phyloP scores from a whole-genome alignment of 2,329 filamentous ascomycete species.

The Penicillium sp. region DNA sequence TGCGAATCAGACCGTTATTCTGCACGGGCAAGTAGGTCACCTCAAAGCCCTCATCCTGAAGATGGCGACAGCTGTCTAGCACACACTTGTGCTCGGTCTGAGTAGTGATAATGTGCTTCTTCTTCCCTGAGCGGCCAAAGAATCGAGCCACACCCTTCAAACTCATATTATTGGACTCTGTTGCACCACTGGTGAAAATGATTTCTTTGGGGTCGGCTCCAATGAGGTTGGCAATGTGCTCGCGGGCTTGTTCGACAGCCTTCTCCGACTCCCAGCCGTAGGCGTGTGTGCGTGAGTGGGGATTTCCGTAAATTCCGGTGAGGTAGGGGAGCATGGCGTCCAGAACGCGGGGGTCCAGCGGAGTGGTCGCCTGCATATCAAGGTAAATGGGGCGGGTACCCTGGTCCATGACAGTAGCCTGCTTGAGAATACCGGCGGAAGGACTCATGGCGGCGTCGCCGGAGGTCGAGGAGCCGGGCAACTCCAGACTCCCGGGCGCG shows the following conservation, averaged over 20 bases:
- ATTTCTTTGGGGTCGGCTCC: constrained; percentile 97
- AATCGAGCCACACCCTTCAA: constrained; percentile 97
- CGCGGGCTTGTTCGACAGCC: constrained; percentile 82
- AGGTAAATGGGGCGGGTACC: constrained; percentile 93
- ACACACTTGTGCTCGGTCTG: constrained; percentile 99
- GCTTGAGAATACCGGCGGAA: constrained; percentile 79
- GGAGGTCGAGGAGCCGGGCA: constrained; percentile 58
- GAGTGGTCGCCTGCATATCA: constrained; percentile 97
- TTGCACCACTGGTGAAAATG: constrained; percentile 96
- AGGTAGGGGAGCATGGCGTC: constrained; percentile 96
- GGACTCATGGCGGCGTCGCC: constrained; percentile 73
- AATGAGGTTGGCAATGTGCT: constrained; percentile 79
- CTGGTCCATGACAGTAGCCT: constrained; percentile 89
- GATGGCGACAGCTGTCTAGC: constrained; percentile 90
- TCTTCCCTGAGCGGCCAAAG: constrained; percentile 89
- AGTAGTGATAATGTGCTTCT: constrained; percentile 95
- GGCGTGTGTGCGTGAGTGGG: constrained; percentile 93
- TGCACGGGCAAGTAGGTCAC: constrained; percentile 95
- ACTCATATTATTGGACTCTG: constrained; percentile 99
- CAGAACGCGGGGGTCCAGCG: constrained; percentile 87
- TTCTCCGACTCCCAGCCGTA: constrained; percentile 99
- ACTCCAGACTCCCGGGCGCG: constrained; percentile 55
- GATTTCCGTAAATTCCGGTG: constrained; percentile 92
- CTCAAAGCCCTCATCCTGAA: constrained; percentile 95
- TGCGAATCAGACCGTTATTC: constrained; percentile 76